These are phyloP conservation scores for Ustilago tritici DNA, from an alignment of 1,284 basidiomycete genomes.

Conservation along the genomic window DNA sequence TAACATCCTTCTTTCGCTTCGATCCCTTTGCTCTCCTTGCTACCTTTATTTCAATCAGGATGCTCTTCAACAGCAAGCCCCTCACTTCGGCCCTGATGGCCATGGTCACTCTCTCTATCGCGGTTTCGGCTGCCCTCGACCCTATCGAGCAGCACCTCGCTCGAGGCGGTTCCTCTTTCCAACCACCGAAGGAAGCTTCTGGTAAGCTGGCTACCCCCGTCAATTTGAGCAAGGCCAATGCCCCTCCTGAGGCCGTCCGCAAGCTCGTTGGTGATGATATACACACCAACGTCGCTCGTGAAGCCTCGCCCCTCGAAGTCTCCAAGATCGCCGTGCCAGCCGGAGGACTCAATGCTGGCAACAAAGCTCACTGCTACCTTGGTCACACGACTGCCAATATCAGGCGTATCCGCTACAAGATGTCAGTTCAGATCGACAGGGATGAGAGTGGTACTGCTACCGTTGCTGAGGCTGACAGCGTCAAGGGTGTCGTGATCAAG, in stretches of 20 bases:
- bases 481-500: conserved; percentile 27
- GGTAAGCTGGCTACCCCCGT: conserved; percentile 36
- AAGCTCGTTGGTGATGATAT: conserved; percentile 35
- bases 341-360: neutral
- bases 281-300: conserved; percentile 10
- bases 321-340: conserved; percentile 15
- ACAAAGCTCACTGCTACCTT: conserved; percentile 33
- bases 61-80: conserved; percentile 22
- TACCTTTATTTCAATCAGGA: conserved; percentile 5
- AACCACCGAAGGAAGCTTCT: conserved; percentile 13
- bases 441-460: conserved; percentile 34
- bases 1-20: neutral
- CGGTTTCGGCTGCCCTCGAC: conserved; percentile 24
- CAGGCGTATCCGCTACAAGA: conserved; percentile 36
- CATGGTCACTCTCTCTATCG: conserved; percentile 30
- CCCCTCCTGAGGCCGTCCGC: conserved; percentile 12
- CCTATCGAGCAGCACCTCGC: conserved; percentile 33
- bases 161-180: conserved; percentile 6
- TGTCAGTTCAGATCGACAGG: conserved; percentile 25
- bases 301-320: neutral
- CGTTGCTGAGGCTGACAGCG: neutral
- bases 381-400: conserved; percentile 22
- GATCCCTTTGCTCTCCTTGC: neutral
- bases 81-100: conserved; percentile 29
- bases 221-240: conserved; percentile 5